Conservation (phyloP, 495 filamentous ascomycete species). For the Aspergillus heteromorphus region DNA sequence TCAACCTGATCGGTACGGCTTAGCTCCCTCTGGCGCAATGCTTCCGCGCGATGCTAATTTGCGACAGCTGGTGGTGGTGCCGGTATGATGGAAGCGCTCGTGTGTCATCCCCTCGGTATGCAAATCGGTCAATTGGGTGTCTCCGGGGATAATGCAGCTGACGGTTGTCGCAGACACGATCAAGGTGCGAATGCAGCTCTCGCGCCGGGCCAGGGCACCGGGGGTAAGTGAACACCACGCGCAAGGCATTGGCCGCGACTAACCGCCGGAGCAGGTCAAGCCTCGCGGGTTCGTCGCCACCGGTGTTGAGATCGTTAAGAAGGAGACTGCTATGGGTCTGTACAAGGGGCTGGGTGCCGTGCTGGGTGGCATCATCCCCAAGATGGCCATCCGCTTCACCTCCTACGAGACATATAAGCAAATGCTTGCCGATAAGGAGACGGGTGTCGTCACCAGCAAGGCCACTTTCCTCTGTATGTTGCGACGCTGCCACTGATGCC, state of each 20-base stretch:
- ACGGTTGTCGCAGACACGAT: conserved; percentile 65
- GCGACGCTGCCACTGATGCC: neutral
- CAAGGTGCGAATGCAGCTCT: conserved; percentile 99
- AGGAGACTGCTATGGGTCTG: conserved; percentile 84
- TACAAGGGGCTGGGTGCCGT: conserved; percentile 98
- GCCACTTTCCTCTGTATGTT: conserved; percentile 73
- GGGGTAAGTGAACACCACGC: conserved; percentile 51
- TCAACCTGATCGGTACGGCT: conserved; percentile 81
- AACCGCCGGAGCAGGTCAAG: conserved; percentile 48
- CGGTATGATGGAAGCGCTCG: conserved; percentile 98
- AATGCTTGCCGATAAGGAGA: conserved; percentile 64
- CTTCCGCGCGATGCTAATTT: conserved; percentile 10
- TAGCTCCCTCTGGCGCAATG: neutral
- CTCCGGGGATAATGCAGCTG: conserved; percentile 5
- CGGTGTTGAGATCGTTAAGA: conserved; percentile 77
- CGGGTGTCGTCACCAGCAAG: conserved; percentile 63
- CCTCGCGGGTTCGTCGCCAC: conserved; percentile 84
- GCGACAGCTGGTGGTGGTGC: conserved; percentile 86
- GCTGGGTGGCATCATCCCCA: conserved; percentile 92
- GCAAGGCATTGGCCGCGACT: conserved; percentile 11
- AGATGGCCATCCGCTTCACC: conserved; percentile 99
- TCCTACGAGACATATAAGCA: conserved; percentile 96
- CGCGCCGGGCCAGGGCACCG: conserved; percentile 72
- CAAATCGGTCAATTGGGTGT: neutral
- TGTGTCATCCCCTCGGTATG: conserved; percentile 90